Conservation (phyloP, 2,329 filamentous ascomycete genomes). For the Colletotrichum horii region DNA sequence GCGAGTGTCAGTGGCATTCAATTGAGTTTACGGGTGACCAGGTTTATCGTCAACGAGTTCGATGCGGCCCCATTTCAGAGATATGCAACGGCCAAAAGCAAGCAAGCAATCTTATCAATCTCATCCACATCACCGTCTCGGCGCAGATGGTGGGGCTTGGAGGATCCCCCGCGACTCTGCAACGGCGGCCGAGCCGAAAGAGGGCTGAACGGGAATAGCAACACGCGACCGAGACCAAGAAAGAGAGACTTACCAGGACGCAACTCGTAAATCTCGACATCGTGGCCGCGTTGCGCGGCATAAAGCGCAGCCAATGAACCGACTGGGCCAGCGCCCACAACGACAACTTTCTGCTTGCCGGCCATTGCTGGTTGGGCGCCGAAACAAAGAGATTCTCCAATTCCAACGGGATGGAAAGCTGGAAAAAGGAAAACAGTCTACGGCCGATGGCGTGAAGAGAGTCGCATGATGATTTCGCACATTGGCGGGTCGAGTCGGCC, state of each 20-base stretch:
- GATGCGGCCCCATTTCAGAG: background rate
- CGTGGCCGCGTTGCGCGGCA: conserved; percentile 83
- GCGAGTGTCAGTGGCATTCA: background rate
- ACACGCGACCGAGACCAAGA: background rate
- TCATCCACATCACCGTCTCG: background rate
- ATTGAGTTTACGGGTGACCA: background rate
- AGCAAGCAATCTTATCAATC: background rate
- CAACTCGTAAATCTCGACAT: conserved; percentile 94
- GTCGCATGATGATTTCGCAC: conserved; percentile 6
- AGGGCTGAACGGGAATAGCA: background rate
- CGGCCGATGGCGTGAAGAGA: conserved; percentile 2
- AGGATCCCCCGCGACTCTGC: background rate
- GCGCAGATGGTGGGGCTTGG: conserved; percentile 1
- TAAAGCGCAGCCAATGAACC: conserved; percentile 92
- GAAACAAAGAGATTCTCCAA: background rate
- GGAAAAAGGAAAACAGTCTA: background rate
- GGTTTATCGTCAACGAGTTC: background rate
- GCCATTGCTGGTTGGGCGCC: conserved; percentile 30
- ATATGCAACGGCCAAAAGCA: background rate
- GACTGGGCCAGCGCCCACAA: conserved; percentile 93
- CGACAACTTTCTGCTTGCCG: conserved; percentile 69
- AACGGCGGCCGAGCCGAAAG: background rate
- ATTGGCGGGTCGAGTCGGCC: conserved; percentile 6
- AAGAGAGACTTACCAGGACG: conserved; percentile 71
- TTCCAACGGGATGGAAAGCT: background rate